A percentile compares a stretch with the other conserved stretches of the same genome.
phyloP scores from a whole-genome alignment of 2,329 filamentous ascomycete species.

The Trichophyton simii region DNA sequence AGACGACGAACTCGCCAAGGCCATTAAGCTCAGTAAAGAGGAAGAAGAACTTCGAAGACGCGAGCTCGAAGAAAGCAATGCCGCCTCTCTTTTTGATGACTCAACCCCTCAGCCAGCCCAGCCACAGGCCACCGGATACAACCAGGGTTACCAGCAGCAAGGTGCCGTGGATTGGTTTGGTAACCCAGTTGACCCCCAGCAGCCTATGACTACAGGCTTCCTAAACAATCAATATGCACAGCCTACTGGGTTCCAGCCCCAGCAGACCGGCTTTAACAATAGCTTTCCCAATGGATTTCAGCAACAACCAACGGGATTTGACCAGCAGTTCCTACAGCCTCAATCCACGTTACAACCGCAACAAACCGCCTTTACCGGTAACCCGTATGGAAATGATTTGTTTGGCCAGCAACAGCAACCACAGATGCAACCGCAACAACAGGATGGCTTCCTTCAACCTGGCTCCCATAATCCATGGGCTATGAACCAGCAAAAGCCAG shows the following conservation, averaged over 20 bases:
- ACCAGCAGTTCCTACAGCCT: slow-evolving; percentile 38
- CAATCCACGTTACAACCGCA: slow-evolving; percentile 45
- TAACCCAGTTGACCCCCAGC: slow-evolving; percentile 75
- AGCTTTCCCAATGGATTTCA: slow-evolving; percentile 59
- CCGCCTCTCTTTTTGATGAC: slow-evolving; percentile 79
- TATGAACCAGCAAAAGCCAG: slow-evolving; percentile 40
- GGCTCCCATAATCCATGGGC: slow-evolving; percentile 96
- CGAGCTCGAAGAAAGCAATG: slow-evolving; percentile 77
- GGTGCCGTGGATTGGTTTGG: slow-evolving; percentile 94
- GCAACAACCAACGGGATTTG: slow-evolving; percentile 56
- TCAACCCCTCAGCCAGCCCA: slow-evolving; percentile 47
- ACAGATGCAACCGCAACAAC: slow-evolving; percentile 36
- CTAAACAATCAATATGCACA: slow-evolving; percentile 60
- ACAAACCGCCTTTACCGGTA: slow-evolving; percentile 45
- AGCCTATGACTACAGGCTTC: slow-evolving; percentile 55
- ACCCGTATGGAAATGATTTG: slow-evolving; percentile 42
- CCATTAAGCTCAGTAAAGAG: slow-evolving; percentile 88
- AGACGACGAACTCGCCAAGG: slow-evolving; percentile 81
- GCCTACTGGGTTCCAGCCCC: slow-evolving; percentile 55
- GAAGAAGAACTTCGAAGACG: slow-evolving; percentile 72
- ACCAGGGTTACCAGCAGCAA: slow-evolving; percentile 96
- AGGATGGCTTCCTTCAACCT: slow-evolving; percentile 52
- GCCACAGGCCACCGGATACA: slow-evolving; percentile 75
- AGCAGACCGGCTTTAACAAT: slow-evolving; percentile 55
- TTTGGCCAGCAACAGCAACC: slow-evolving; percentile 40